A percentile compares a stretch with the other conserved stretches of the same genome.
Conservation (phyloP, 345 rosid genomes). For the Punica granatum region DNA sequence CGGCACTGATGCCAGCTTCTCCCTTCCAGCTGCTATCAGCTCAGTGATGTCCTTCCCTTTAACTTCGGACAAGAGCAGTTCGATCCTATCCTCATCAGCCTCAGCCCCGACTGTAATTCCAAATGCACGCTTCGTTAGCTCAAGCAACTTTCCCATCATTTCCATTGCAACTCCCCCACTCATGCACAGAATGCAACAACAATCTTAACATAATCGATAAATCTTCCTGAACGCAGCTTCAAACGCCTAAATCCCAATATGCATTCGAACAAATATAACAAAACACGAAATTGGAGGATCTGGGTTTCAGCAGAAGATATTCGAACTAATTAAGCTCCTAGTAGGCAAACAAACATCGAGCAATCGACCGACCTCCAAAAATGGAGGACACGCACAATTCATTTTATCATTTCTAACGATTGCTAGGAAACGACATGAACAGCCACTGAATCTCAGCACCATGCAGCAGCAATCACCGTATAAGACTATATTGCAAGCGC, state of each 20-base stretch:
- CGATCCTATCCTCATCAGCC: slow-evolving; percentile 56
- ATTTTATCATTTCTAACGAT: not conserved
- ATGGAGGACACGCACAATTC: not conserved
- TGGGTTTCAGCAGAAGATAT: not conserved
- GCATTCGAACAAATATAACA: no score
- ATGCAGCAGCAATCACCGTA: not conserved
- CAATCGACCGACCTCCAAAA: not conserved
- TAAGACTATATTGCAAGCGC: not conserved
- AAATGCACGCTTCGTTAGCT: not conserved
- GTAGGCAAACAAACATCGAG: not conserved
- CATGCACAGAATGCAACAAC: not conserved
- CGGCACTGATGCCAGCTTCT: slow-evolving; percentile 72
- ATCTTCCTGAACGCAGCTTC: not conserved
- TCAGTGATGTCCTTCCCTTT: slow-evolving; percentile 61
- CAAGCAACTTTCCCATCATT: not conserved
- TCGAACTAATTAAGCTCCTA: not conserved
- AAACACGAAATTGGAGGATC: not conserved
- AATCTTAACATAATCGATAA: not conserved
- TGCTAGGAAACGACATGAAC: not conserved
- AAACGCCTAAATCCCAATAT: no score
- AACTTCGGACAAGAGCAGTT: slow-evolving; percentile 43
- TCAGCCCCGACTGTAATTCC: slow-evolving; percentile 51
- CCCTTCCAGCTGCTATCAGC: slow-evolving; percentile 61
- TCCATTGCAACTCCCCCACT: not conserved
- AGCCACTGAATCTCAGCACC: not conserved